Percentiles rank a stretch among this genome's conserved stretches.
Conservation (phyloP, 805 yeast species). For the Candida ascalaphidarum region DNA sequence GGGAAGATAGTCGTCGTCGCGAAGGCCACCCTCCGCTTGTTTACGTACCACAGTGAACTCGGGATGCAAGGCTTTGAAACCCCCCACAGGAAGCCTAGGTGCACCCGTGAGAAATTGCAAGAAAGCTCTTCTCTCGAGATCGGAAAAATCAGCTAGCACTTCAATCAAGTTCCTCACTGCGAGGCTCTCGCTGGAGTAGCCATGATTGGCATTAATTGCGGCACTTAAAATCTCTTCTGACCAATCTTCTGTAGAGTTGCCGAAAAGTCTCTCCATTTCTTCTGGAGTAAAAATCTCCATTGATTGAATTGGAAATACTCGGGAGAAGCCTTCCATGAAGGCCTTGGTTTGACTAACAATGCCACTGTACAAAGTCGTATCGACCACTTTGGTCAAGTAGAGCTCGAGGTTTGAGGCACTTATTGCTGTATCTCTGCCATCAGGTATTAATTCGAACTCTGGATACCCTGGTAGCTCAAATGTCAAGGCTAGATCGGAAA, state of each 20-base stretch:
- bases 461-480: constrained; percentile 76
- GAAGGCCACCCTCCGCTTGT: constrained; percentile 60
- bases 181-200: constrained; percentile 64
- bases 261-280: constrained; percentile 68
- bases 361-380: constrained; percentile 55
- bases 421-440: constrained; percentile 48
- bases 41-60: constrained; percentile 82
- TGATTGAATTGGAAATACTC: constrained; percentile 72
- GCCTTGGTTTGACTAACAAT: constrained; percentile 54
- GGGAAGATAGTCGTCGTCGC: constrained; percentile 77
- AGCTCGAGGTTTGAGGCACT: constrained; percentile 43
- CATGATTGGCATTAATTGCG: constrained; percentile 80
- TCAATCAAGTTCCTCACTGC: constrained; percentile 54
- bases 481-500: constrained; percentile 50
- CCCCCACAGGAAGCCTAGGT: constrained; percentile 90
- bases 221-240: constrained; percentile 48
- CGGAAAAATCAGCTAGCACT: constrained; percentile 47
- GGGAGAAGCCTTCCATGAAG: constrained; percentile 74
- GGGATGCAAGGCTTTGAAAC: constrained; percentile 77
- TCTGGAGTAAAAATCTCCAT: constrained; percentile 61
- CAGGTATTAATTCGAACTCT: constrained; percentile 44
- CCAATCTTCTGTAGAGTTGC: constrained; percentile 87
- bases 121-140: constrained; percentile 57
- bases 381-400: constrained; percentile 51
- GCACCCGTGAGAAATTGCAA: constrained; percentile 88